Evolutionary conservation across 345 rosid species (phyloP).

Genomic region (Gossypium stocksii): DNA sequence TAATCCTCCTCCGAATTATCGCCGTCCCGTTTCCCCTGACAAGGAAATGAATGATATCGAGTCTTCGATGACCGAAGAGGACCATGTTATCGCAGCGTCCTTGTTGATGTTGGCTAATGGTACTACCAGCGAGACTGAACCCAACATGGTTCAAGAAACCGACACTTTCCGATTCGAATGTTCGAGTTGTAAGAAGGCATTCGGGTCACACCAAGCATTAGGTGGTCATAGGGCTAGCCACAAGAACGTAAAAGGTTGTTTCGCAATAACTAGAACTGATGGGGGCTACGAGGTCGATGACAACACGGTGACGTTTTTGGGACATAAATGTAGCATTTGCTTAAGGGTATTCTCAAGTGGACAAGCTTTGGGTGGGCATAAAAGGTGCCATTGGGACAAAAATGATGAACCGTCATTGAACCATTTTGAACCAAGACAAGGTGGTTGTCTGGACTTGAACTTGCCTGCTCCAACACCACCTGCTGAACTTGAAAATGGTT

Average conservation of each 20-base stretch:
- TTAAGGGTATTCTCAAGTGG: slow-evolving; percentile 57
- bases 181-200: slow-evolving; percentile 80
- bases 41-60: neutral
- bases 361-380: slow-evolving; percentile 80
- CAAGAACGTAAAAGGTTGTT: slow-evolving; percentile 80
- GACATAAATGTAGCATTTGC: slow-evolving; percentile 61
- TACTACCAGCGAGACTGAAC: neutral
- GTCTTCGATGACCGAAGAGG: slow-evolving; percentile 43
- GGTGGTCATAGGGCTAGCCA: slow-evolving; percentile 92
- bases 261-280: slow-evolving; percentile 47
- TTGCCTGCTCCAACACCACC: slow-evolving; percentile 35
- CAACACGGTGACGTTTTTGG: slow-evolving; percentile 27
- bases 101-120: slow-evolving; percentile 49
- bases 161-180: slow-evolving; percentile 48
- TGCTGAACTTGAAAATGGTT: slow-evolving; percentile 27
- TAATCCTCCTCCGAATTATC: slow-evolving; percentile 50
- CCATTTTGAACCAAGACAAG: slow-evolving; percentile 10
- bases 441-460: slow-evolving; percentile 53
- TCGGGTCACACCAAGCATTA: slow-evolving; percentile 83
- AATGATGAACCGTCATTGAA: slow-evolving; percentile 26
- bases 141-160: slow-evolving; percentile 13
- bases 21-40: slow-evolving; percentile 1
- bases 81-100: slow-evolving; percentile 63
- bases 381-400: slow-evolving; percentile 77
- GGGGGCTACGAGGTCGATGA: slow-evolving; percentile 1